Evolutionary conservation across 257 asterid species (phyloP).

Genomic region (Thymus quinquecostatus): DNA sequence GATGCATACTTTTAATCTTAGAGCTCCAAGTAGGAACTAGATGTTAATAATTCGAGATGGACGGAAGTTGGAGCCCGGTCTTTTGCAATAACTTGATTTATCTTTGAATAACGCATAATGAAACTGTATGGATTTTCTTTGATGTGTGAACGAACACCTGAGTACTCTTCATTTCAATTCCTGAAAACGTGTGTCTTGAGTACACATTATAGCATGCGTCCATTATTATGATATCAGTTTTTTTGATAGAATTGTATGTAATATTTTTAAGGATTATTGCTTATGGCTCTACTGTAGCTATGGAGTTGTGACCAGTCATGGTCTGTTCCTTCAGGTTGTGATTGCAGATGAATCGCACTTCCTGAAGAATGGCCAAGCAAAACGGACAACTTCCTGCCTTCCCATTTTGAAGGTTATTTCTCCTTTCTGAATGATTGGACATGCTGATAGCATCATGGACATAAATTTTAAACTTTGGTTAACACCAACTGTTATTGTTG

Average conservation of each 20-base stretch:
- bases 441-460: constrained; percentile 10
- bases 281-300: constrained; percentile 9
- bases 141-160: constrained; percentile 11
- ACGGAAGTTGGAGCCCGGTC: background rate
- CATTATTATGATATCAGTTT: constrained; percentile 16
- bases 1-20: constrained; percentile 12
- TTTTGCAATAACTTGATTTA: background rate
- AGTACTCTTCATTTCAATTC: constrained; percentile 9
- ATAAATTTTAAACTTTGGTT: constrained; percentile 12
- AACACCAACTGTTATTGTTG: constrained; percentile 24
- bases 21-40: background rate
- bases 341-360: constrained; percentile 98
- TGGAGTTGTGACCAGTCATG: constrained; percentile 31
- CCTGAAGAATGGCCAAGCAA: constrained; percentile 94
- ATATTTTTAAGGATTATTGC: constrained; percentile 19
- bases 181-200: constrained; percentile 15
- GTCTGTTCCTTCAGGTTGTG: constrained; percentile 66
- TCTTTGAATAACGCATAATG: constrained; percentile 5
- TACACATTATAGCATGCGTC: background rate
- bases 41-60: background rate
- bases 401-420: constrained; percentile 81
- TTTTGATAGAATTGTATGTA: constrained; percentile 26
- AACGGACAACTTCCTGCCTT: constrained; percentile 79
- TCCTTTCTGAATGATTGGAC: constrained; percentile 9
- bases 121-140: constrained; percentile 18